These are phyloP conservation scores for Dalbergia cultrata DNA, from an alignment of 306 rosid species.

Conservation along the genomic window DNA sequence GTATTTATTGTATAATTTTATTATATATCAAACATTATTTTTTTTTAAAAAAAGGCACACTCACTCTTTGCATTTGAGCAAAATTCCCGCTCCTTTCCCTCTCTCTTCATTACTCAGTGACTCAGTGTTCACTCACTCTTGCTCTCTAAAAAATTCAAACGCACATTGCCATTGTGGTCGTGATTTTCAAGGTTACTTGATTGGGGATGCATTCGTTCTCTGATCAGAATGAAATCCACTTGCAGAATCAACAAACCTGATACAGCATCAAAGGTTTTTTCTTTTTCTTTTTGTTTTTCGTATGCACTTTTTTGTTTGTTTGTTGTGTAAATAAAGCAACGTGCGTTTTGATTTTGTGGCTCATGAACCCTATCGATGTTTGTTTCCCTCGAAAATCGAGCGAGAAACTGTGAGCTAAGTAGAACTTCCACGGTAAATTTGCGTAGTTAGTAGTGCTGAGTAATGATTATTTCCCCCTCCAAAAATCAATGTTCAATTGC, in stretches of 20 bases:
- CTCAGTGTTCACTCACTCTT: neutral
- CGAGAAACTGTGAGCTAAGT: neutral
- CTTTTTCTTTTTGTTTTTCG: neutral
- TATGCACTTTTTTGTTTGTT: neutral
- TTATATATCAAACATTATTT: no score
- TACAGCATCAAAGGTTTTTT: conserved; percentile 54
- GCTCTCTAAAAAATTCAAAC: neutral
- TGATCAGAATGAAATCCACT: conserved; percentile 54
- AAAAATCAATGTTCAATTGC: neutral
- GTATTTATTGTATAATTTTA: no score
- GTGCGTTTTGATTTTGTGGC: conserved; percentile 17
- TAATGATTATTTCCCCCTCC: neutral
- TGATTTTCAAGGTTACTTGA: neutral
- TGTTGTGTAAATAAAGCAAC: neutral
- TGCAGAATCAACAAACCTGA: conserved; percentile 60
- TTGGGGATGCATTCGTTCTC: conserved; percentile 21
- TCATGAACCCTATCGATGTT: neutral
- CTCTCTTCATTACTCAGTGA: neutral
- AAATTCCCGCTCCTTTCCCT: conserved; percentile 45
- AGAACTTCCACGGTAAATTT: neutral
- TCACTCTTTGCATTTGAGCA: neutral
- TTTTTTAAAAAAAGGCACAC: no score
- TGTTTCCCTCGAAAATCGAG: conserved; percentile 23
- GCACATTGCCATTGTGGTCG: neutral
- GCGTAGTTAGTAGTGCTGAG: neutral